Evolutionary conservation across 306 rosid species (phyloP), one percentile per base, ranked within the genome.

Genomic region (Inga oerstediana): DNA sequence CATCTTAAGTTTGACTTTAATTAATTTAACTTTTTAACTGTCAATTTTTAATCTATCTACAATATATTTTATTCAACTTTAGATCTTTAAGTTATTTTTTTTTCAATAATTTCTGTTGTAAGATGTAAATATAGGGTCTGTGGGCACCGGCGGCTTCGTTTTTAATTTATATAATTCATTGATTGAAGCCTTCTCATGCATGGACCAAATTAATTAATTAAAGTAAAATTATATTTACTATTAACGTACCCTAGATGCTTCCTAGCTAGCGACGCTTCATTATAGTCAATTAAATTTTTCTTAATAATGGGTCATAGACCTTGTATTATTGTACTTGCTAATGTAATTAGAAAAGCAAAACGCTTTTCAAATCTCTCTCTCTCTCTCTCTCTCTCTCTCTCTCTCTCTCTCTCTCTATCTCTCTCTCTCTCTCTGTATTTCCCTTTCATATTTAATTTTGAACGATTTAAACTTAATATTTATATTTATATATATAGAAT

Each of bases 1-100:
- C 98, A 92, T 92, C 96, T 88, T 81, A 78, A 84, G 68, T 92
- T 86, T 95, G 98, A 95, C 99, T 95, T 95, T 92, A 69, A 56
- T 86, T 78, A 73, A 78, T 86, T 86, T 76, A 81, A 88, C 79
- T 84, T 69, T 37, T 71, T 41, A 43, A 71, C 82, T 77, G 51
- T 62, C 35, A 62, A 74, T 85, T 71, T n/a, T 46, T 39, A 12
- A 72, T 30, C 35, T 46, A 19, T 48, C 61, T 45, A 45, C 58
- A 72, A 24, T 27, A 27, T 59, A 59, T 10, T 8, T 3, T 8
- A 59, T 92, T 83, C 66, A 86, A 49, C 77, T 13, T 22, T 32
- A 65, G 37, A 11, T 74, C 9, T 14, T 43, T 41, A 71, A 43
- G 8, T 24, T 62, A 3, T 24, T 62, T 24, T 17, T 62, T 27